Base-by-base conservation (phyloP, 2,329 filamentous ascomycete species). In the Dactylellina haptotyla region DNA sequence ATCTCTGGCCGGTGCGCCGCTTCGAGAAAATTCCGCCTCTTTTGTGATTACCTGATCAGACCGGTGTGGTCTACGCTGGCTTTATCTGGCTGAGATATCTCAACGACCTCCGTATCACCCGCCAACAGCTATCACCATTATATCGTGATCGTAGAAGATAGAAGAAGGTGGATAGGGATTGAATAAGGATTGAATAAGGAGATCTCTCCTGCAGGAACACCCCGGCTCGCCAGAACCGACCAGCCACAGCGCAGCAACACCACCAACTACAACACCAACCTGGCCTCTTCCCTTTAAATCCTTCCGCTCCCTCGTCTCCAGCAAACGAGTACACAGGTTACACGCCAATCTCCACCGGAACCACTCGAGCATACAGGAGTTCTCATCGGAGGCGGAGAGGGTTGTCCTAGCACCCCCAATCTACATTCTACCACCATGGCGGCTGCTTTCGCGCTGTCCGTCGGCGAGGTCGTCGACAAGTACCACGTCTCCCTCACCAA, bases 391-490 rank as follows among this genome's bases (percentile, higher is more conserved):
- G 76, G 37, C 53, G 34, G 75, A 57, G 53, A 37, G 16, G 53
- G n/a, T n/a, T 8, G 16, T 20, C 41, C 18, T 10, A 46, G 10
- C 16, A 46, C 41, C 41, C 23, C 53, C 48, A 53, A 20, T 53
- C n/a, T 18, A 16, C 14, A 20, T n/a, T n/a, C 62, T 76, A 76
- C 41, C 41, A 77, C 72, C 70, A 90, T 90, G 88, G 87, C 89
- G 77, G 85, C 83, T 82, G 87, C 88, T 76, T 90, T 87, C 78
- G 83, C 86, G 76, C 84, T 83, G 78, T 82, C 87, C 76, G 84
- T 84, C 79, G 81, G 84, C 78, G 82, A 87, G 80, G 86, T 90
- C 77, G 83, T 90, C 78, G 82, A 83, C 79, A 81, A 83, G 77
- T 88, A 90, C 78, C 81, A 82, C 12, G 87, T 89, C 62, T 83